Percentiles rank a stretch among this genome's conserved stretches.
These are phyloP conservation scores for Phialemonium atrogriseum DNA, from an alignment of 2,329 filamentous ascomycete genomes.

Conservation along the genomic window DNA sequence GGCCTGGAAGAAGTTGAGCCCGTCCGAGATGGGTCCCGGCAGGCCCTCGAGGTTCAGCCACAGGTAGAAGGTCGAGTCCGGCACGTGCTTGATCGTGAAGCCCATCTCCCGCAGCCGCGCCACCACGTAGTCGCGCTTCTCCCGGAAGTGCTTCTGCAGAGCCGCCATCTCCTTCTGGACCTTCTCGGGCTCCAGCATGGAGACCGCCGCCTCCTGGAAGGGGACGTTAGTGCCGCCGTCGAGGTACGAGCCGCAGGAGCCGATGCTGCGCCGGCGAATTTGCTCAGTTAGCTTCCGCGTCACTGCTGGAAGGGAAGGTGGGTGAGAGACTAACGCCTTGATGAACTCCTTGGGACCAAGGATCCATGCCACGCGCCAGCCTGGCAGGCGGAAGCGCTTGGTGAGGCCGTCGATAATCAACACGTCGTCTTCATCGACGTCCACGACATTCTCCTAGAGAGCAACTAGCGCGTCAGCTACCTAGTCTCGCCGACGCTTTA, in stretches of 20 bases:
- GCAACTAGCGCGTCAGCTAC: too few species aligned
- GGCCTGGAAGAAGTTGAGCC: conserved; percentile 93
- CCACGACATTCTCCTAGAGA: conserved; percentile 64
- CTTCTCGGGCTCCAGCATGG: conserved; percentile 81
- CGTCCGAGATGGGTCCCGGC: conserved; percentile 78
- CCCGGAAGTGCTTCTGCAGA: conserved; percentile 79
- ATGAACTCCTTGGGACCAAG: conserved; percentile 94
- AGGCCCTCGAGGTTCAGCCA: conserved; percentile 62
- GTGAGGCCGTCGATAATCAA: conserved; percentile 93
- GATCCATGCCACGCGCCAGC: conserved; percentile 96
- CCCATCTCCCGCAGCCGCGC: conserved; percentile 74
- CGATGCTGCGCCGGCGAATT: conserved; percentile 47
- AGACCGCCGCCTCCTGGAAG: conserved; percentile 87
- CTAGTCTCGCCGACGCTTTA: too few species aligned
- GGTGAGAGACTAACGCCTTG: conserved; percentile 51
- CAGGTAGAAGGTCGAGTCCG: conserved; percentile 91
- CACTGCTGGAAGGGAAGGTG: not conserved
- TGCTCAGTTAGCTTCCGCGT: too few species aligned
- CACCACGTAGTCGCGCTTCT: conserved; percentile 89
- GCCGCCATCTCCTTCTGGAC: conserved; percentile 83
- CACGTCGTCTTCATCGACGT: conserved; percentile 85
- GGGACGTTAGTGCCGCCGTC: conserved; percentile 92
- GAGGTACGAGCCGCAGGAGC: conserved; percentile 86
- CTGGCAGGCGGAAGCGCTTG: conserved; percentile 91
- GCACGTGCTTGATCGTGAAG: conserved; percentile 75